Conservation (phyloP, 2,329 filamentous ascomycete species). For the Pseudovirgaria hyperparasitica region DNA sequence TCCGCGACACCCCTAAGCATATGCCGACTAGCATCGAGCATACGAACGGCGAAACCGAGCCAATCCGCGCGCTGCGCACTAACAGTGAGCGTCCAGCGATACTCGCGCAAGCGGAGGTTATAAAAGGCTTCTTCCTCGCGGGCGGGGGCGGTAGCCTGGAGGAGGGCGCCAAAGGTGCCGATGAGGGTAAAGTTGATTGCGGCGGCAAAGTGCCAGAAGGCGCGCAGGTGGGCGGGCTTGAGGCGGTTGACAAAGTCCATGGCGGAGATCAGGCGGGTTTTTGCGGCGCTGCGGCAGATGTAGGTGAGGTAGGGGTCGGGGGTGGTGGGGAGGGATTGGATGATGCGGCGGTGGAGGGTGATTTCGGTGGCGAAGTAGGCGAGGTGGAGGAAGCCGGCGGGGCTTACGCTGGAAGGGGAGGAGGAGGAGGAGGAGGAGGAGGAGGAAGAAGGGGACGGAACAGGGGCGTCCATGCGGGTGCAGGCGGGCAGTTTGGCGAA, state of each 20-base stretch:
- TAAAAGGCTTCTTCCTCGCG: slow-evolving; percentile 91
- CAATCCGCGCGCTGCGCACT: slow-evolving; percentile 56
- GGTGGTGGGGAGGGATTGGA: slow-evolving; percentile 54
- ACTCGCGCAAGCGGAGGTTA: slow-evolving; percentile 70
- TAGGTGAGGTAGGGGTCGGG: slow-evolving; percentile 72
- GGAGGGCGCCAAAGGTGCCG: slow-evolving; percentile 79
- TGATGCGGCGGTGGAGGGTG: slow-evolving; percentile 80
- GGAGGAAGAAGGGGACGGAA: slow-evolving; percentile 1
- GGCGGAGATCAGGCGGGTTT: slow-evolving; percentile 84
- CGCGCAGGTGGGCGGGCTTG: slow-evolving; percentile 70
- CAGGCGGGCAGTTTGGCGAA: slow-evolving; percentile 54
- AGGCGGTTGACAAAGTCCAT: slow-evolving; percentile 97
- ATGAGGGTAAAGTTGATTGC: slow-evolving; percentile 91
- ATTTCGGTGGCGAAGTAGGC: slow-evolving; percentile 93
- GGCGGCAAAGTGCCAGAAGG: slow-evolving; percentile 85
- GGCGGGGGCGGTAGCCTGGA: slow-evolving; percentile 80
- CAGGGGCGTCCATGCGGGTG: slow-evolving; percentile 50
- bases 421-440: slow-evolving; percentile 2
- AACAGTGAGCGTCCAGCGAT: slow-evolving; percentile 86
- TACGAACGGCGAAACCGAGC: slow-evolving; percentile 31
- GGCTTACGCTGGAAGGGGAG: slow-evolving; percentile 4
- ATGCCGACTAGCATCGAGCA: slow-evolving; percentile 30
- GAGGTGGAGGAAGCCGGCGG: slow-evolving; percentile 70
- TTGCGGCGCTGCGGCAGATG: slow-evolving; percentile 87
- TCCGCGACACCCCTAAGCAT: slow-evolving; percentile 32